Base-by-base conservation (phyloP, 805 yeast species). In the Zygosaccharomyces bailii region DNA sequence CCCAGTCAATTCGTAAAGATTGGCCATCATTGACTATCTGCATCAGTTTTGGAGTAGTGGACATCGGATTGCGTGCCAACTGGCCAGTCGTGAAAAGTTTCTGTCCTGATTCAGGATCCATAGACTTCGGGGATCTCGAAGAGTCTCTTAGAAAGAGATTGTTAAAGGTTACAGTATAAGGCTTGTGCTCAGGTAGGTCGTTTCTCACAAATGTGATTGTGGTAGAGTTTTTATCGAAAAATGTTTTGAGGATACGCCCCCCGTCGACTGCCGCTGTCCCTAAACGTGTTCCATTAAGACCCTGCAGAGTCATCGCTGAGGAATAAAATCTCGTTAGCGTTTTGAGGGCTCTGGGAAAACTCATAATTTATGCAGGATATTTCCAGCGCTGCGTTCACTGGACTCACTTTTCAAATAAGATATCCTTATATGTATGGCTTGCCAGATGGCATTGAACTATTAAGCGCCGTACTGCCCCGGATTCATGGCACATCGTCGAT, bases 61-160 rank as follows among this genome's bases (percentile, higher is more conserved):
- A 54, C 10, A 54, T 44, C 36, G 60, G 53, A 48, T 50, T 51
- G 27, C 47, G 51, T 48, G 45, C 67, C 55, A 43, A 76, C 62
- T 41, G 70, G 58, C 78, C 80, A 0, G 89, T 81, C n/a, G 84
- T 74, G 61, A 82, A 80, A 21, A 73, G 56, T 57, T 82, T 84
- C 56, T 84, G 90, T 14, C 74, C 73, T 0, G 86, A 73, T 19
- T 62, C 56, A 2, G 69, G 65, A 50, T 85, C 86, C 4, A 82
- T 69, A 0, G 85, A 77, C 8, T 54, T 56, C 0, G 65, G 50
- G 10, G 76, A 65, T 3, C 61, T 56, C 37, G 87, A 80, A 0
- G 87, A 72, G 55, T 85, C 95, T 55, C 91, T 71, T 14, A 86
- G 67, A 52, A 85, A 83, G 1, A 75, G 63, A 40, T 75, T 78